Evolutionary conservation across 148 eudicot genomes (phyloP).

Genomic region (Bassia scoparia): DNA sequence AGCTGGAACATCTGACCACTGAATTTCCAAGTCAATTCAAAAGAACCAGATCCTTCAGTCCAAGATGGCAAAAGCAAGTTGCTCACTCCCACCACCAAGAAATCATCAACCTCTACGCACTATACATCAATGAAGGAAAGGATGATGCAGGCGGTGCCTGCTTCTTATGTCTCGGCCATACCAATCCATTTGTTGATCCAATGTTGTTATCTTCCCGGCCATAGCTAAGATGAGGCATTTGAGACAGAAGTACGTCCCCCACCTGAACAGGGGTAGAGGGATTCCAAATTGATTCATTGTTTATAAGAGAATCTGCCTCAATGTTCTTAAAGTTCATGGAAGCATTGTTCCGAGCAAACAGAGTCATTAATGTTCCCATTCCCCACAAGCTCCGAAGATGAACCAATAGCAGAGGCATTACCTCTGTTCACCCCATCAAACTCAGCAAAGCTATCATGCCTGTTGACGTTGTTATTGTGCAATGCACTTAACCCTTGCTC

Average conservation of each 20-base stretch:
- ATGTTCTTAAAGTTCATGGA: conserved; percentile 43
- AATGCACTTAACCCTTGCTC: conserved; percentile 50
- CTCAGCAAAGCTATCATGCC: conserved; percentile 44
- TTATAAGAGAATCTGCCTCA: conserved; percentile 39
- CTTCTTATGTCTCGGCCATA: conserved; percentile 44
- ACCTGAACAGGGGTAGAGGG: conserved; percentile 49
- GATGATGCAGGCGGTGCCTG: conserved; percentile 37
- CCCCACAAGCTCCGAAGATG: conserved; percentile 68
- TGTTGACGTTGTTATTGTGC: conserved; percentile 40
- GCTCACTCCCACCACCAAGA: conserved; percentile 51
- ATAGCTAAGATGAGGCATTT: conserved; percentile 35
- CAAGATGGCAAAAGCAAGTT: conserved; percentile 64
- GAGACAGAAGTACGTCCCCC: conserved; percentile 41
- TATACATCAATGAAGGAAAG: conserved; percentile 41
- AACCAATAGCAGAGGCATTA: conserved; percentile 42
- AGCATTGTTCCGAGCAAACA: conserved; percentile 40
- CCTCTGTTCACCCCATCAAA: conserved; percentile 51
- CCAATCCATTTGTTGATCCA: conserved; percentile 36
- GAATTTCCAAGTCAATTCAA: conserved; percentile 58
- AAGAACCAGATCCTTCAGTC: conserved; percentile 53
- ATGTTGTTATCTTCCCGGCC: conserved; percentile 38
- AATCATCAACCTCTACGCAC: conserved; percentile 41
- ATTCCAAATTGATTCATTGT: conserved; percentile 67
- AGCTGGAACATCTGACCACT: conserved; percentile 54
- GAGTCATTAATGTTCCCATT: conserved; percentile 42